Conservation (phyloP, 2,329 filamentous ascomycete species). For the Falciphora oryzae region DNA sequence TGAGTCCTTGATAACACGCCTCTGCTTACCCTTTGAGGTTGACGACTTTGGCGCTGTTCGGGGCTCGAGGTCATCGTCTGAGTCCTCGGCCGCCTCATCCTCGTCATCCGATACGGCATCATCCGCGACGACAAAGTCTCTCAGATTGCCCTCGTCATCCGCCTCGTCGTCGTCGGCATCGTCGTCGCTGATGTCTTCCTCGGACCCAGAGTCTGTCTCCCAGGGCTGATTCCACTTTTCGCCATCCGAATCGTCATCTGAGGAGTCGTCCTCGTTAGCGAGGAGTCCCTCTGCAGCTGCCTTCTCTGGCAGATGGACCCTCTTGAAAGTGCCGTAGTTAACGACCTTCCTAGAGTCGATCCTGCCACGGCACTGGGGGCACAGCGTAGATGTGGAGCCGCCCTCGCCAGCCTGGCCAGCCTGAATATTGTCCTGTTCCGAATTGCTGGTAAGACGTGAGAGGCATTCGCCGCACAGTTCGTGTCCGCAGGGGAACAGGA, state of each 20-base stretch:
- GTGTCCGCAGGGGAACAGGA: slow-evolving; percentile 81
- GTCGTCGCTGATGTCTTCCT: slow-evolving; percentile 23
- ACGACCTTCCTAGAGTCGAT: slow-evolving; percentile 67
- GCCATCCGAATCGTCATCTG: slow-evolving; percentile 12
- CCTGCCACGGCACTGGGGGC: slow-evolving; percentile 67
- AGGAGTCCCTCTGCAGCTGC: slow-evolving; percentile 30
- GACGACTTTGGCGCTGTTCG: background rate
- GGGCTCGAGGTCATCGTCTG: background rate
- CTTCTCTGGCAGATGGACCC: slow-evolving; percentile 59
- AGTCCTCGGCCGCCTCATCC: background rate
- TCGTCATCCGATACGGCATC: slow-evolving; percentile 39
- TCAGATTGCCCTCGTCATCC: slow-evolving; percentile 34
- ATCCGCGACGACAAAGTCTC: slow-evolving; percentile 48
- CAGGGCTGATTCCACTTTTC: slow-evolving; percentile 6
- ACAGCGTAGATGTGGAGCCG: slow-evolving; percentile 47
- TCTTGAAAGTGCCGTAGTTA: slow-evolving; percentile 67
- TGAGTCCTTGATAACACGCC: background rate
- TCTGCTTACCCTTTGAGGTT: background rate
- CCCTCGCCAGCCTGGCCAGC: slow-evolving; percentile 60
- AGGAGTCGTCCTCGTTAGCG: slow-evolving; percentile 12
- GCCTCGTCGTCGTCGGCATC: slow-evolving; percentile 19
- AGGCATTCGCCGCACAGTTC: slow-evolving; percentile 74
- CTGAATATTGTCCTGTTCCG: slow-evolving; percentile 46
- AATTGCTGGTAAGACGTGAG: slow-evolving; percentile 57
- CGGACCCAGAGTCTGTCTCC: slow-evolving; percentile 15